Base-by-base conservation (phyloP, 2,329 filamentous ascomycete genomes). In the Parasarocladium wereldwijsianum region DNA sequence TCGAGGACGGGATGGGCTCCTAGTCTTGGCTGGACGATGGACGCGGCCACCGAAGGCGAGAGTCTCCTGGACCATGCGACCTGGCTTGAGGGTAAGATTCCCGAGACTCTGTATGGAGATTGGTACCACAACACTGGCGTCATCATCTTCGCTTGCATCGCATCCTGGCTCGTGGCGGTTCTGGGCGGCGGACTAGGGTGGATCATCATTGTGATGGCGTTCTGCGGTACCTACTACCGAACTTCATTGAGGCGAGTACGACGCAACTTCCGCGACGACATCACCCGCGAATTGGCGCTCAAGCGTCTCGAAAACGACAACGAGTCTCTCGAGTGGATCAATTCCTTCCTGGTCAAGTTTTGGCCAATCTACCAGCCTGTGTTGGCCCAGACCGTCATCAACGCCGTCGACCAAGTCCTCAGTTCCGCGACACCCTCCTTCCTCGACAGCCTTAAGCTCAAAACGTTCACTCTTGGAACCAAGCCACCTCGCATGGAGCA, bases 331-430 rank as follows among this genome's bases (percentile, higher is more conserved):
- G 90, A 98, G 54, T 98, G 90, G 90, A 96, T 98, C 54, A 98
- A 98, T 64, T 93, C 84, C 43, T 98, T 98, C 59, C 52, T 98
- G 43, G 75, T 92, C 57, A 98, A 98, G 52, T 98, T 98, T 60
- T 98, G 90, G 90, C 90, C 90, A 37, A 98, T 98, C 46, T 96
- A 93, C 51, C 84, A 90, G 32, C 90, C 90, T 1, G 83, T 96
- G 8, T 70, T 98, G 9, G 87, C 85, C 36, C 75, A 90, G 42
- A 92, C 84, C 14, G 80, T 98, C 44, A 81, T 96, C 55, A 84
- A 76, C 51, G 85, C 86, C 0, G 90, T 96, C 27, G 90, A 98
- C 46, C 90, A 96, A 59, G 85, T 98, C 29, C 64, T 98, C 33
- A 94, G 86, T 47, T 86, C 82, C 1, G 76, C 86, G 3, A 96